Evolutionary conservation across 495 filamentous ascomycete genomes (phyloP).

Genomic region (Aspergillus taichungensis): DNA sequence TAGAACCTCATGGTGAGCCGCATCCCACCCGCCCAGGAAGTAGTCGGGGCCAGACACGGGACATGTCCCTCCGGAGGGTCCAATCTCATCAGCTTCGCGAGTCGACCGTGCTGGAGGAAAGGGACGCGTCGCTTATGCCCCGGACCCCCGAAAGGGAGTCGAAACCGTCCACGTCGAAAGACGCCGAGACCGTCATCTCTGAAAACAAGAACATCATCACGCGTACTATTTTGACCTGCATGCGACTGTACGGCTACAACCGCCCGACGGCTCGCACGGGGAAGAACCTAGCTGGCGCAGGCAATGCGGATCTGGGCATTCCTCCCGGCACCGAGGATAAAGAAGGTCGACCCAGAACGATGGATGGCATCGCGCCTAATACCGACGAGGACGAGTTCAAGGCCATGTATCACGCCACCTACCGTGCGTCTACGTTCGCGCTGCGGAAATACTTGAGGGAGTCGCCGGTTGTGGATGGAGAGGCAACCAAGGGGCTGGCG

Average conservation of each 20-base stretch:
- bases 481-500: conserved; percentile 10
- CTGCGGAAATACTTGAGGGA: conserved; percentile 42
- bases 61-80: conserved; percentile 5
- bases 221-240: conserved; percentile 49
- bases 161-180: conserved; percentile 15
- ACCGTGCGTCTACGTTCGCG: conserved; percentile 51
- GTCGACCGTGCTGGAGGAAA: conserved; percentile 8
- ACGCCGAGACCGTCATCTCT: conserved; percentile 27
- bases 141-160: conserved; percentile 11
- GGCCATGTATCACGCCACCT: conserved; percentile 56
- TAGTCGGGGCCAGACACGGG: conserved; percentile 10
- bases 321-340: conserved; percentile 5
- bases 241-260: conserved; percentile 55
- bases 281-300: conserved; percentile 6
- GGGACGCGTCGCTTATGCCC: conserved; percentile 8
- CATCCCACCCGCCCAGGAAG: conserved; percentile 13
- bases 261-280: conserved; percentile 27
- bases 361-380: conserved; percentile 1
- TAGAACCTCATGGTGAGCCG: conserved; percentile 7
- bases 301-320: conserved; percentile 10
- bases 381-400: conserved; percentile 55
- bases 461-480: neutral
- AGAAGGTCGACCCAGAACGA: conserved; percentile 3
- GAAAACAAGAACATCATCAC: conserved; percentile 37
- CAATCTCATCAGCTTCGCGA: conserved; percentile 26